These are phyloP conservation scores for Aspergillus chevalieri DNA, from an alignment of 2,329 filamentous ascomycete genomes.

Conservation along the genomic window DNA sequence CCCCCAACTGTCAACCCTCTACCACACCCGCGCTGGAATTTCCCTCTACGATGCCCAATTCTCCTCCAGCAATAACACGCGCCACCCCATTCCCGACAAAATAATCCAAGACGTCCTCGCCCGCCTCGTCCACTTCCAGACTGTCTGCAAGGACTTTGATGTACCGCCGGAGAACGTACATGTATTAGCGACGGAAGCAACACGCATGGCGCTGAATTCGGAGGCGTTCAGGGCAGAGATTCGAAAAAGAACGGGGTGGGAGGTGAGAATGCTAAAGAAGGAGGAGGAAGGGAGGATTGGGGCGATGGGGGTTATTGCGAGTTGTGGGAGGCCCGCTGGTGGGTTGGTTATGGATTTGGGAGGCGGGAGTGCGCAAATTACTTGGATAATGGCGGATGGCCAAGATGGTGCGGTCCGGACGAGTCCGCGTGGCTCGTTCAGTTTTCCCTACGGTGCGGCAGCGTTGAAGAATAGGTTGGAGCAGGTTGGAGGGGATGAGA, in stretches of 20 bases:
- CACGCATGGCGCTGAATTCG: slow-evolving; percentile 71
- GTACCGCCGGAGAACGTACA: slow-evolving; percentile 60
- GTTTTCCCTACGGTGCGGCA: slow-evolving; percentile 65
- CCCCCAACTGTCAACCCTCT: slow-evolving; percentile 70
- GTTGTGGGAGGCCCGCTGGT: slow-evolving; percentile 57
- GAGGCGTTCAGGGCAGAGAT: slow-evolving; percentile 62
- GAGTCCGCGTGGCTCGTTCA: slow-evolving; percentile 53
- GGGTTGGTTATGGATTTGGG: slow-evolving; percentile 84
- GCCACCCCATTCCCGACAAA: slow-evolving; percentile 49
- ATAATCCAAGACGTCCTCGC: slow-evolving; percentile 62
- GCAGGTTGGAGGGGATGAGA: slow-evolving; percentile 39
- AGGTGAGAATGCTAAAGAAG: slow-evolving; percentile 67
- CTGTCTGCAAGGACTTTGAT: slow-evolving; percentile 62
- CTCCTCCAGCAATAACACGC: slow-evolving; percentile 33
- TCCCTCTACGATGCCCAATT: slow-evolving; percentile 79
- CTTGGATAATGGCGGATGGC: slow-evolving; percentile 52
- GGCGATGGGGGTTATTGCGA: slow-evolving; percentile 74
- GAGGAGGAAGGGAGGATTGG: slow-evolving; percentile 77
- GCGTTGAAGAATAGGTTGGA: slow-evolving; percentile 54
- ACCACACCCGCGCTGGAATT: slow-evolving; percentile 70
- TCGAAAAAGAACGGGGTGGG: slow-evolving; percentile 56
- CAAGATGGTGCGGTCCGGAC: slow-evolving; percentile 46
- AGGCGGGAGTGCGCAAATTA: slow-evolving; percentile 66
- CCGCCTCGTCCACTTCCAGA: slow-evolving; percentile 64
- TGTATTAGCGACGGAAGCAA: slow-evolving; percentile 83